Evolutionary conservation across 306 rosid genomes (phyloP).

Genomic region (Quercus gilva): DNA sequence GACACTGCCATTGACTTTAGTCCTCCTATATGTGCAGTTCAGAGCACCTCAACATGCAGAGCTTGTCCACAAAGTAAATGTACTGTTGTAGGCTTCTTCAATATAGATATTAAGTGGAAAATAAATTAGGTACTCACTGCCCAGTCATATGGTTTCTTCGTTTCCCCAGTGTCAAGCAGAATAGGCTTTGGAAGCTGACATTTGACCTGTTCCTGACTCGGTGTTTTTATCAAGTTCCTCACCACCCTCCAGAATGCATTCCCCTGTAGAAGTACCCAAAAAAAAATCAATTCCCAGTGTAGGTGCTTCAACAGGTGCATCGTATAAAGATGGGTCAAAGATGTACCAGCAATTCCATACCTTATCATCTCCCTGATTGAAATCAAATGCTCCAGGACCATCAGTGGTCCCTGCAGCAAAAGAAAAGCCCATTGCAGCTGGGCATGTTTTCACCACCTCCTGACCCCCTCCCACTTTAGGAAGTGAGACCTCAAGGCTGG

Average conservation of each 20-base stretch:
- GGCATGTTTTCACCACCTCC: constrained; percentile 72
- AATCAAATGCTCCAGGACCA: constrained; percentile 96
- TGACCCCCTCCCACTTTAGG: constrained; percentile 46
- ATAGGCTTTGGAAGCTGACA: constrained; percentile 91
- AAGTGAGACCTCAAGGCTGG: constrained; percentile 64
- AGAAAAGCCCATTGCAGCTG: constrained; percentile 93
- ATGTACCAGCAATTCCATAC: background rate
- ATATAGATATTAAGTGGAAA: background rate
- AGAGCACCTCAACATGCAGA: background rate
- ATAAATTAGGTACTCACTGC: constrained; percentile 59
- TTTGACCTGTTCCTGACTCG: constrained; percentile 60
- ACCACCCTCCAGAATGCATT: constrained; percentile 80
- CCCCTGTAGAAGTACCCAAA: constrained; percentile 43
- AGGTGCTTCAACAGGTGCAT: background rate
- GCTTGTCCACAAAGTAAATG: background rate
- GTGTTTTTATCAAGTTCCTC: constrained; percentile 60
- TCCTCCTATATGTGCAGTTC: background rate
- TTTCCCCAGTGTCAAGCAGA: constrained; percentile 91
- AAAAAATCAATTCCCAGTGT: background rate
- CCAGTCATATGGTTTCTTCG: constrained; percentile 86
- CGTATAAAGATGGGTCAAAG: background rate
- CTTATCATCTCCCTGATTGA: constrained; percentile 72
- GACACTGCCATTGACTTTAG: background rate
- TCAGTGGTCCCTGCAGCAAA: constrained; percentile 97
- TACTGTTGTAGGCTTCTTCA: background rate